These are phyloP conservation scores for Zhuliangozyma blackwelliae DNA, from an alignment of 1,139 yeast species.

Conservation along the genomic window DNA sequence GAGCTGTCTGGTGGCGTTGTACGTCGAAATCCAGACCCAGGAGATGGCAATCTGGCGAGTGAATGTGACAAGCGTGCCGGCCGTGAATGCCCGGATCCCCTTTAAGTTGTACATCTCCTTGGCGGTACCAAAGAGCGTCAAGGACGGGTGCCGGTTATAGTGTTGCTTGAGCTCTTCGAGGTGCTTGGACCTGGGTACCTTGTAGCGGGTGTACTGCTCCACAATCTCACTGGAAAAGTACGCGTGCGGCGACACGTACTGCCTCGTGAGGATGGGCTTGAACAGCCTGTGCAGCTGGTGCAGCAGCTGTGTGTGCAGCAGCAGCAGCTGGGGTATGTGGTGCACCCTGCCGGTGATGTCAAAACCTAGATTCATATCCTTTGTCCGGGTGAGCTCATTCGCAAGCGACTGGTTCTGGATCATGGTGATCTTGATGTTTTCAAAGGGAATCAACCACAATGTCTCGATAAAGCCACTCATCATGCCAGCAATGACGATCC, in stretches of 20 bases:
- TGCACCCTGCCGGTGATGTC: constrained; percentile 24
- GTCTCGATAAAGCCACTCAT: constrained; percentile 84
- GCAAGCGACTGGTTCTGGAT: constrained; percentile 56
- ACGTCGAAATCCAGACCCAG: constrained; percentile 79
- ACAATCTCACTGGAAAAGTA: constrained; percentile 36
- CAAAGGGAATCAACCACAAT: constrained; percentile 84
- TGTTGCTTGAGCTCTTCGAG: constrained; percentile 27
- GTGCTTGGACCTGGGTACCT: constrained; percentile 19
- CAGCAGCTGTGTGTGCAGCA: constrained; percentile 6
- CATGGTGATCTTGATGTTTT: constrained; percentile 80
- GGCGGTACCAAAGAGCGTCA: constrained; percentile 48
- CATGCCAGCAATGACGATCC: constrained; percentile 78
- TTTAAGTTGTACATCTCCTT: constrained; percentile 69
- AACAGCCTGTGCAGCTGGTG: constrained; percentile 24
- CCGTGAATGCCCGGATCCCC: constrained; percentile 74
- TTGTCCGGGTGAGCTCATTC: constrained; percentile 29
- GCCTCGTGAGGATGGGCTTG: constrained; percentile 25
- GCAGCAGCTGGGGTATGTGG: constrained; percentile 2
- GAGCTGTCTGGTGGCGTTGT: constrained; percentile 69
- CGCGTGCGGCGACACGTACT: constrained; percentile 43
- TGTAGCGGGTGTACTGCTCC: constrained; percentile 24
- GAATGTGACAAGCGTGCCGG: constrained; percentile 78
- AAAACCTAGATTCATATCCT: constrained; percentile 10
- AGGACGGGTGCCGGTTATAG: constrained; percentile 53
- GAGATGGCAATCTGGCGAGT: constrained; percentile 76